A percentile compares a stretch with the other conserved stretches of the same genome.
These are phyloP conservation scores for Hyphopichia buzzinii DNA, from an alignment of 1,139 yeast species.

Conservation along the genomic window DNA sequence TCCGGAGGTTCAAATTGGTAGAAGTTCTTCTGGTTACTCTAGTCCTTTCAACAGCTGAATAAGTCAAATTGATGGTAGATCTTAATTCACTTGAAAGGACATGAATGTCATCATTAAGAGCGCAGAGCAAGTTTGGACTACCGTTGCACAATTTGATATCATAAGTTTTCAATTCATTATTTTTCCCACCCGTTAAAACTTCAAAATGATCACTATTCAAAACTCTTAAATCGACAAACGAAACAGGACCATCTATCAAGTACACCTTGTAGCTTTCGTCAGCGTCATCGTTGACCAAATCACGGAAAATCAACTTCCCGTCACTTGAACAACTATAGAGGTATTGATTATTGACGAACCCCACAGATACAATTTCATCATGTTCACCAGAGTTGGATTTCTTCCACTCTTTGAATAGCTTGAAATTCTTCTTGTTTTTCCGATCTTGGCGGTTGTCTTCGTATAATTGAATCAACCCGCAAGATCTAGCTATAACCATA, in stretches of 20 bases:
- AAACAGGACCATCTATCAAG: conserved; percentile 34
- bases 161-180: conserved; percentile 39
- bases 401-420: conserved; percentile 38
- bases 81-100: conserved; percentile 4
- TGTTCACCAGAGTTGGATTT: conserved; percentile 21
- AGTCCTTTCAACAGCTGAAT: not conserved
- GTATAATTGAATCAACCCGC: conserved; percentile 33
- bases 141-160: conserved; percentile 11
- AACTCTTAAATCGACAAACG: conserved; percentile 27
- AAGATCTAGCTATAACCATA: conserved; percentile 25
- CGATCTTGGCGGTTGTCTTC: conserved; percentile 11
- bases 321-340: conserved; percentile 44
- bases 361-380: conserved; percentile 25
- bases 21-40: conserved; percentile 11
- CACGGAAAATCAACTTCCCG: conserved; percentile 46
- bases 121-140: conserved; percentile 1
- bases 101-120: conserved; percentile 4
- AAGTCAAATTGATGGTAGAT: conserved; percentile 3
- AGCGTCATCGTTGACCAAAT: conserved; percentile 40
- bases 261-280: conserved; percentile 28
- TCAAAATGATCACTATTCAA: conserved; percentile 11
- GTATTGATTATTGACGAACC: conserved; percentile 27
- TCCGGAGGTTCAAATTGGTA: conserved; percentile 10
- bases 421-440: conserved; percentile 12
- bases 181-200: conserved; percentile 46